Evolutionary conservation across 495 filamentous ascomycete genomes (phyloP).

Genomic region (Podospora tetraspora): DNA sequence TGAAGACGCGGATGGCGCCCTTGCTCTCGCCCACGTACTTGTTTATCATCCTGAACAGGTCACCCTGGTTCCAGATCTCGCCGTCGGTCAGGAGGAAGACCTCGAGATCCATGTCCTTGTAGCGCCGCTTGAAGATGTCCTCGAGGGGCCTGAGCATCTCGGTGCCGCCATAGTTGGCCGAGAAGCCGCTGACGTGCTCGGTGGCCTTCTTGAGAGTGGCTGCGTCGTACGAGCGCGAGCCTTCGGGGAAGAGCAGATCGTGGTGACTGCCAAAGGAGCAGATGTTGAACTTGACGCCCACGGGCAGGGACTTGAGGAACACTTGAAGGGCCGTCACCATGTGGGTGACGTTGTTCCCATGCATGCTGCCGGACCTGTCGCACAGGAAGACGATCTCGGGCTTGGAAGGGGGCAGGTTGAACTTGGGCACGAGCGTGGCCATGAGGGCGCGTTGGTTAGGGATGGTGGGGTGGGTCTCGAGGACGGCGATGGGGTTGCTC

Average conservation of each 20-base stretch:
- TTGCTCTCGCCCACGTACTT: constrained; percentile 41
- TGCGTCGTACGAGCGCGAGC: constrained; percentile 51
- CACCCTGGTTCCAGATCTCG: constrained; percentile 55
- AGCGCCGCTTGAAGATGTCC: constrained; percentile 46
- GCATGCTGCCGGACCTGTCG: constrained; percentile 66
- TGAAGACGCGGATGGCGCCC: constrained; percentile 56
- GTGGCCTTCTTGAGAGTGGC: constrained; percentile 48
- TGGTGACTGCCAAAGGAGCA: constrained; percentile 57
- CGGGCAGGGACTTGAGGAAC: constrained; percentile 66
- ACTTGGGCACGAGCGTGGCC: constrained; percentile 62
- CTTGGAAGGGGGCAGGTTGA: constrained; percentile 46
- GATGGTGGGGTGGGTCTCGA: constrained; percentile 58
- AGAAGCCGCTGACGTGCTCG: constrained; percentile 43
- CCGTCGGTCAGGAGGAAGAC: constrained; percentile 68
- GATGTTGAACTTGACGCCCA: constrained; percentile 68
- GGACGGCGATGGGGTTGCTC: constrained; percentile 52
- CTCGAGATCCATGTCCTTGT: constrained; percentile 51
- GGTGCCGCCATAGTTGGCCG: constrained; percentile 60
- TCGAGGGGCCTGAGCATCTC: constrained; percentile 54
- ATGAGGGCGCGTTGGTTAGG: constrained; percentile 59
- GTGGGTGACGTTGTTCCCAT: constrained; percentile 39
- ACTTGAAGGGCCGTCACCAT: constrained; percentile 54
- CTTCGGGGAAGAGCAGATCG: constrained; percentile 52
- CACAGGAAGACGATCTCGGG: constrained; percentile 68
- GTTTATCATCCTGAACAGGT: constrained; percentile 53